Conservation (phyloP, 768 basidiomycete genomes). For the Leccinum imitatum region DNA sequence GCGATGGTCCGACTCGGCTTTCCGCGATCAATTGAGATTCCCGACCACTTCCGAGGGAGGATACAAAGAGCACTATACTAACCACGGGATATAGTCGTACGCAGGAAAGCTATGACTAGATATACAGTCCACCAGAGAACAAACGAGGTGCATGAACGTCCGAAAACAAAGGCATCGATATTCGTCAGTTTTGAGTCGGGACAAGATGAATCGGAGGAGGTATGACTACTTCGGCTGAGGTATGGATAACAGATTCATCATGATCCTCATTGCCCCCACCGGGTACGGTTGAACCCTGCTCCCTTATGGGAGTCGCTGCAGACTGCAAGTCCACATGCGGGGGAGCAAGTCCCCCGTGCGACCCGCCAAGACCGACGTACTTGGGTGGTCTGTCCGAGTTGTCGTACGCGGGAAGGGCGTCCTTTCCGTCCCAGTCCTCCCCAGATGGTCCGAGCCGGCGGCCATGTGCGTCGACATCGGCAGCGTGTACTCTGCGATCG, state of each 20-base stretch:
- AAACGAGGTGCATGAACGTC: background rate
- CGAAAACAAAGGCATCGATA: background rate
- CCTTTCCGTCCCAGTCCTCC: slow-evolving; percentile 41
- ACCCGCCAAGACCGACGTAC: slow-evolving; percentile 33
- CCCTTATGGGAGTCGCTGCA: background rate
- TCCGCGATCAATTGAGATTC: background rate
- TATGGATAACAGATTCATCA: background rate
- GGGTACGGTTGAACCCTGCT: background rate
- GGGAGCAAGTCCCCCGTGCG: background rate
- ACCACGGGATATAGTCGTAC: background rate
- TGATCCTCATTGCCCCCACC: background rate
- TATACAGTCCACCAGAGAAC: background rate
- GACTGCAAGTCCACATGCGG: background rate
- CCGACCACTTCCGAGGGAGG: background rate
- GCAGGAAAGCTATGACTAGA: background rate
- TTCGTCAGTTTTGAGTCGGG: slow-evolving; percentile 9
- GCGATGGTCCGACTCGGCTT: no score
- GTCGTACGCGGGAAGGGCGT: slow-evolving; percentile 49
- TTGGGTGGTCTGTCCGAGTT: slow-evolving; percentile 45
- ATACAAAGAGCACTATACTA: background rate
- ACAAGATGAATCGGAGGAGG: background rate
- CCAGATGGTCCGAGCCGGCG: slow-evolving; percentile 36
- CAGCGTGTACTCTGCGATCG: slow-evolving; percentile 30
- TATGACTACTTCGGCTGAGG: background rate
- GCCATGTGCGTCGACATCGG: slow-evolving; percentile 42